Evolutionary conservation across 208 protist species (phyloP).

Genomic region (Wallacemonas rigidus): DNA sequence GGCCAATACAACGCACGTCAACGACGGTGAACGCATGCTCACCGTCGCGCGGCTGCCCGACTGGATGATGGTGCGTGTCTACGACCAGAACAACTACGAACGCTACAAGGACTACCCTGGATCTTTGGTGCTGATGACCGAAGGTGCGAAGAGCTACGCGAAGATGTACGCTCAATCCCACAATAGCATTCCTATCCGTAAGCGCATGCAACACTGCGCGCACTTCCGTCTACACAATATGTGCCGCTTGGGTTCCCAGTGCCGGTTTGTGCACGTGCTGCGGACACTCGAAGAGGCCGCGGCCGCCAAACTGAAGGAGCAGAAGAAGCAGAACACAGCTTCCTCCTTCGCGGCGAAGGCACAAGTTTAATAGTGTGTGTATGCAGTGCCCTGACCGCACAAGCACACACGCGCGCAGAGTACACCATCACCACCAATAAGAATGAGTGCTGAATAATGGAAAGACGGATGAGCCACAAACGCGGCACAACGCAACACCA

Average conservation of each 20-base stretch:
- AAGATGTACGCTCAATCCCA: slow-evolving; percentile 49
- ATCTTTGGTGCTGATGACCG: slow-evolving; percentile 70
- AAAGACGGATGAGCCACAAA: no score
- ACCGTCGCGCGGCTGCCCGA: slow-evolving; percentile 55
- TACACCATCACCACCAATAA: neutral
- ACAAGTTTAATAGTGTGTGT: neutral
- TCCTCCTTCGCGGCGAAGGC: neutral
- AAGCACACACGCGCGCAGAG: no score
- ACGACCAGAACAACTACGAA: slow-evolving; percentile 81
- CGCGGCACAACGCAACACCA: no score
- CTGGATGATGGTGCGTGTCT: slow-evolving; percentile 75
- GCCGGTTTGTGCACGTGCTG: slow-evolving; percentile 85
- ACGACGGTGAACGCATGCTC: slow-evolving; percentile 49
- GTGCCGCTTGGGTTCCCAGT: slow-evolving; percentile 75
- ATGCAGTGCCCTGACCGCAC: no score
- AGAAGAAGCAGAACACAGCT: slow-evolving; percentile 24
- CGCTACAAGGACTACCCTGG: slow-evolving; percentile 66
- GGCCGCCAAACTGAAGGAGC: slow-evolving; percentile 18
- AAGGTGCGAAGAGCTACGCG: slow-evolving; percentile 63
- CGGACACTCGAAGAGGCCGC: slow-evolving; percentile 33
- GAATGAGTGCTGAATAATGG: neutral
- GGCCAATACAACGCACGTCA: slow-evolving; percentile 67
- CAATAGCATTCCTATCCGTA: slow-evolving; percentile 52
- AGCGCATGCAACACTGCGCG: slow-evolving; percentile 89
- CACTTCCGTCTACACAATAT: slow-evolving; percentile 85